These are phyloP conservation scores for Paraphaeosphaeria minitans DNA, from an alignment of 2,329 filamentous ascomycete species.

Conservation along the genomic window DNA sequence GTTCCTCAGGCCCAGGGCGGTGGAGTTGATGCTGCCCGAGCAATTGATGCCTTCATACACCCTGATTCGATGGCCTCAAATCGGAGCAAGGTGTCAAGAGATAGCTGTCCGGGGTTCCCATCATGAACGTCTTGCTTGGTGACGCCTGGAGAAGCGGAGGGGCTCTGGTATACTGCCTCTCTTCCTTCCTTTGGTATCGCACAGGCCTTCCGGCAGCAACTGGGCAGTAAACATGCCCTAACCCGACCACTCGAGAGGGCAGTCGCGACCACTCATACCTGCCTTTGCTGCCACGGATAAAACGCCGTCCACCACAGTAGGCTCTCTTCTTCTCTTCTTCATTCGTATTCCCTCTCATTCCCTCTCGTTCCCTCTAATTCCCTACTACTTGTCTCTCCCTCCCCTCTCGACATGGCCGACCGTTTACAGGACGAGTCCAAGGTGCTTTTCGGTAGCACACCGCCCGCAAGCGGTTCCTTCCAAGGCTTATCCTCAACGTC, in stretches of 20 bases:
- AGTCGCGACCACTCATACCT: slow-evolving; percentile 5
- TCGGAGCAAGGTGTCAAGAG: not conserved
- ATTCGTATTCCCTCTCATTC: slow-evolving; percentile 1
- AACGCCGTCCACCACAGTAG: not conserved
- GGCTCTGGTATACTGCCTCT: not conserved
- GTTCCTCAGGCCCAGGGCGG: not conserved
- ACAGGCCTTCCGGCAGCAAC: not conserved
- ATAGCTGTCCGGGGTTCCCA: not conserved
- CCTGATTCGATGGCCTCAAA: not conserved
- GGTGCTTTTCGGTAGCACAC: not conserved
- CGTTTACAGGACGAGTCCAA: not conserved
- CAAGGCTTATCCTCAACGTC: not conserved
- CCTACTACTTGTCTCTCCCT: not conserved
- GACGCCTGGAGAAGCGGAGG: not conserved
- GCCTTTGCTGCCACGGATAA: not conserved
- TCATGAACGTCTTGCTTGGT: not conserved
- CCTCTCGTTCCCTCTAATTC: not conserved
- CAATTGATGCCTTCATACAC: not conserved
- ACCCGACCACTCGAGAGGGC: not conserved
- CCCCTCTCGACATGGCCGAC: not conserved
- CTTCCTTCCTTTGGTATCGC: slow-evolving; percentile 5
- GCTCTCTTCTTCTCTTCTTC: slow-evolving; percentile 7
- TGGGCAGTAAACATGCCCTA: not conserved
- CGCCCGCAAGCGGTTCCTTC: not conserved
- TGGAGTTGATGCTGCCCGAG: not conserved